phyloP scores from a whole-genome alignment of 176 grass and related monocot genomes.

The Leersia perrieri region DNA sequence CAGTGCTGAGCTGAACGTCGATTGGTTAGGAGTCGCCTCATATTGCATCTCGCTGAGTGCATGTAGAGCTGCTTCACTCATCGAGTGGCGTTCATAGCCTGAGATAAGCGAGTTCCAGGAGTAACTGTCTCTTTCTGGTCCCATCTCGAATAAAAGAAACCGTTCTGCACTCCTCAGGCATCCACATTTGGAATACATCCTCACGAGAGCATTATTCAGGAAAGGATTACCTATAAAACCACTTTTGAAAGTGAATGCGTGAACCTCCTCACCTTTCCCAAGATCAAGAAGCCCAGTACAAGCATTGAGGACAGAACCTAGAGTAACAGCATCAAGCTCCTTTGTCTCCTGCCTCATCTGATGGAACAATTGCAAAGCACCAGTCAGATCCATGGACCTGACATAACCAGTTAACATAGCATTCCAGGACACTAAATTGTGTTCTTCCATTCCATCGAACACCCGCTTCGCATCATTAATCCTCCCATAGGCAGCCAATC shows the following conservation, averaged over 20 bases:
- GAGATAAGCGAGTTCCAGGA: slow-evolving; percentile 91
- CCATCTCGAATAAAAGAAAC: slow-evolving; percentile 50
- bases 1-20: slow-evolving; percentile 69
- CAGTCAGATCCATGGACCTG: slow-evolving; percentile 53
- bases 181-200: slow-evolving; percentile 86
- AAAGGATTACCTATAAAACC: slow-evolving; percentile 37
- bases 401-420: slow-evolving; percentile 74
- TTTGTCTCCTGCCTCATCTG: slow-evolving; percentile 56
- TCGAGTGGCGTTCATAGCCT: slow-evolving; percentile 65
- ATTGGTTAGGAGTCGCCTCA: slow-evolving; percentile 59
- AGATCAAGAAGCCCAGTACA: slow-evolving; percentile 66
- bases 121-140: slow-evolving; percentile 48
- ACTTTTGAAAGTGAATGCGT: slow-evolving; percentile 53
- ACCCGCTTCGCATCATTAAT: slow-evolving; percentile 62
- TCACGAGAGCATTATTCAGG: slow-evolving; percentile 58
- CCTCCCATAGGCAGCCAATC: slow-evolving; percentile 68
- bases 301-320: slow-evolving; percentile 62
- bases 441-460: slow-evolving; percentile 68
- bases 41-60: slow-evolving; percentile 63
- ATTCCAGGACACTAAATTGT: slow-evolving; percentile 86
- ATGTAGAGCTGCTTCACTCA: slow-evolving; percentile 72
- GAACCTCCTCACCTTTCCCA: slow-evolving; percentile 66
- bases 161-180: slow-evolving; percentile 65
- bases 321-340: slow-evolving; percentile 56
- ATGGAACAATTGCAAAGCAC: slow-evolving; percentile 69